Evolutionary conservation across 768 basidiomycete species (phyloP), one percentile per base, ranked within the genome.

Genomic region (Trametes cingulata): DNA sequence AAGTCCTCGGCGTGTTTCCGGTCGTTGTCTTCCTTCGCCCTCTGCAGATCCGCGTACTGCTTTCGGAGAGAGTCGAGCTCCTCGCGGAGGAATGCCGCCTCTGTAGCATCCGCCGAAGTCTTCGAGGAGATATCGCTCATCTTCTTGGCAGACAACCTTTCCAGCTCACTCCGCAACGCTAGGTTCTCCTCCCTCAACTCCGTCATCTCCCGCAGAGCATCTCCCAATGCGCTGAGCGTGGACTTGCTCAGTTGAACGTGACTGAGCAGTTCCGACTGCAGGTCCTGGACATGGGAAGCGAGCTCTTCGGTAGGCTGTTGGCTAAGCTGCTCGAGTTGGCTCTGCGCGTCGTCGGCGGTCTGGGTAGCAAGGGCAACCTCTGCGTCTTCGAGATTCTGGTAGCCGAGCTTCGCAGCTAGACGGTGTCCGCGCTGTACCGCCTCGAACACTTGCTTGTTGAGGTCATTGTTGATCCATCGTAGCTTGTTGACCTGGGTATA

Each of bases 1-100:
- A 79, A 85, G 67, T 88, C 82, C 19, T 62, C 58, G 60, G 80
- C 77, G 69, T 83, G 84, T 19, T 77, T 78, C 20, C 70, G 74
- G 12, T 76, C 77, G 13, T 79, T 79, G 0, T 80, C 77, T 51
- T 78, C 75, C 54, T 80, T 79, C 27, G 76, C 73, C 39, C 74
- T 72, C 6, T 71, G 60, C 0, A 88, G 72, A 0, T 73, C 74
- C 40, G 84, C 80, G 56, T 82, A 84, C 13, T 60, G 35, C 35
- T 54, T 15, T n/a, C 58, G 27, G 13, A 61, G 53, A 15, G 51
- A 37, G 1, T 27, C 49, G 22, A 64, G 52, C 43, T 63, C 56
- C 12, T 39, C 52, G 13, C 52, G 52, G 4, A 52, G 22, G 39
- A 27, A 51, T 1, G 52, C 61, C 5, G 22, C 49, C 36, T 61